phyloP scores from a whole-genome alignment of 1,139 yeast species.

The Meyerozyma carpophila region DNA sequence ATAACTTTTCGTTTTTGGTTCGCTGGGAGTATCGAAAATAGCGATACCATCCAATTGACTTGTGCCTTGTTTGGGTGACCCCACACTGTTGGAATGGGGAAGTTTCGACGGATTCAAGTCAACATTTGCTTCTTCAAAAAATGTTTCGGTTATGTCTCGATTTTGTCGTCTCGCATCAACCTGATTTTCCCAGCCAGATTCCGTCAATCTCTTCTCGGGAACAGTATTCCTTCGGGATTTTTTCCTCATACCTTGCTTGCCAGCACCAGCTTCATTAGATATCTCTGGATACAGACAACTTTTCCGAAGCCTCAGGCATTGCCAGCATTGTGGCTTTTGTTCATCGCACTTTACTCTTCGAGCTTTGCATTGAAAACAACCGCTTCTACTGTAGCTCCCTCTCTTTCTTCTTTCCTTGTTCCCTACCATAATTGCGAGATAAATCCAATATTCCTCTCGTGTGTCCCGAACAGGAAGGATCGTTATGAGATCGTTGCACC shows the following conservation, averaged over 20 bases:
- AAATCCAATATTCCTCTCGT: neutral
- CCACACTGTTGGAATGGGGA: neutral
- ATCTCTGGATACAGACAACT: constrained; percentile 21
- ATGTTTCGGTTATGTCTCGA: neutral
- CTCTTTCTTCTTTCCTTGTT: neutral
- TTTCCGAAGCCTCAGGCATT: constrained; percentile 29
- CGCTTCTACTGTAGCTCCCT: constrained; percentile 28
- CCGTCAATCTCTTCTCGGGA: neutral
- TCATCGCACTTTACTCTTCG: constrained; percentile 53
- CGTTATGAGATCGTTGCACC: neutral
- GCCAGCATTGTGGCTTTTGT: constrained; percentile 51
- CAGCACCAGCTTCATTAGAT: neutral
- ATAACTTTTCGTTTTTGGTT: neutral
- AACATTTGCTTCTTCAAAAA: neutral
- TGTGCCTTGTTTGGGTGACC: neutral
- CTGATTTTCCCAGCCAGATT: neutral
- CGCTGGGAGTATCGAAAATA: neutral
- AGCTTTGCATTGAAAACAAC: constrained; percentile 37
- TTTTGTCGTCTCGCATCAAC: neutral
- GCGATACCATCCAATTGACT: neutral
- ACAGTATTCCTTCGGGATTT: neutral
- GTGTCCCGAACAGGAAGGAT: neutral
- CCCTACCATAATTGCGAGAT: neutral
- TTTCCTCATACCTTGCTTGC: neutral
- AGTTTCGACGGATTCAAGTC: neutral